Evolutionary conservation across 2,329 filamentous ascomycete genomes (phyloP).

Genomic region (Fusarium sp.): DNA sequence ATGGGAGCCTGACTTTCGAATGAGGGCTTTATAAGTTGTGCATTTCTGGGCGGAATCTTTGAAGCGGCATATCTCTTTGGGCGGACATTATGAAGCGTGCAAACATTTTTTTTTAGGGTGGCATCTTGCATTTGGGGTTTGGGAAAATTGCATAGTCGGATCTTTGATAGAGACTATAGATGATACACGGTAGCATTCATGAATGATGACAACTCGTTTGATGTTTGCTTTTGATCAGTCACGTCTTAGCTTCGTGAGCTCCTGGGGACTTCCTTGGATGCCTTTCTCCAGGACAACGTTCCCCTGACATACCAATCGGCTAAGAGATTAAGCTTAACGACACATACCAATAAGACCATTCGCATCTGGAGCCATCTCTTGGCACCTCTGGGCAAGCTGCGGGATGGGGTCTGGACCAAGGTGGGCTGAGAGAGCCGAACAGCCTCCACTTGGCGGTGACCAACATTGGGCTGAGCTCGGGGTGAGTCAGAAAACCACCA

Average conservation of each 20-base stretch:
- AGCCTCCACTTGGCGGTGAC: not conserved
- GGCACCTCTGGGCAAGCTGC: not conserved
- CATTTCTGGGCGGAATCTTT: not conserved
- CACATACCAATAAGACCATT: not conserved
- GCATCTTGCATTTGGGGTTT: not conserved
- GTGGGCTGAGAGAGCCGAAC: not conserved
- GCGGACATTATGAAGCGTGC: not conserved
- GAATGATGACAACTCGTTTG: not conserved
- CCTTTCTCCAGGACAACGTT: not conserved
- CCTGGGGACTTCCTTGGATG: not conserved
- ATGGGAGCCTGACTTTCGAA: conserved; percentile 34
- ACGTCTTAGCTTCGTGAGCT: not conserved
- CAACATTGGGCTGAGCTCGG: not conserved
- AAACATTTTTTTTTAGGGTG: not conserved
- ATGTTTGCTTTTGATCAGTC: not conserved
- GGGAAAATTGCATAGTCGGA: not conserved
- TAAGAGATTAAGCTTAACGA: not conserved
- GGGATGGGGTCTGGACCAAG: not conserved
- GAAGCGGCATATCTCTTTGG: not conserved
- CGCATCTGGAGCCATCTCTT: not conserved
- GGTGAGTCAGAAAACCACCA: not conserved
- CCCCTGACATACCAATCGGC: not conserved
- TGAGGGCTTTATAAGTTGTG: not conserved
- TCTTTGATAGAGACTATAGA: not conserved
- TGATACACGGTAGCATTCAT: not conserved